Evolutionary conservation across 768 basidiomycete genomes (phyloP).

Genomic region (Amanita thiersii): DNA sequence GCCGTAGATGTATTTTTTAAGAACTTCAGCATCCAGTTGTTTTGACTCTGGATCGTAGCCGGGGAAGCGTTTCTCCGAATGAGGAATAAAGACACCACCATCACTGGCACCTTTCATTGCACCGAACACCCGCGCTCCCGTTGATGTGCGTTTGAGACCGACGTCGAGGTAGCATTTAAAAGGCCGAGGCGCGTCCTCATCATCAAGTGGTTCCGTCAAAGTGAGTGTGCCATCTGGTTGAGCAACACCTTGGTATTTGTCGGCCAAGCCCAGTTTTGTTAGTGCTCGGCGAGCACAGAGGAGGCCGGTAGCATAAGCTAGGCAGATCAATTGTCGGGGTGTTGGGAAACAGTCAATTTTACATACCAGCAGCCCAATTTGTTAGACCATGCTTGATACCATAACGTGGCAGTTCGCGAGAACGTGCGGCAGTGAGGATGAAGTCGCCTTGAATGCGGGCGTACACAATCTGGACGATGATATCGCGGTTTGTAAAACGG

Average conservation of each 20-base stretch:
- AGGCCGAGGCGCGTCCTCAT: slow-evolving; percentile 92
- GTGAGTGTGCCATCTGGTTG: slow-evolving; percentile 86
- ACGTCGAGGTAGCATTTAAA: slow-evolving; percentile 99
- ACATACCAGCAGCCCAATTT: slow-evolving; percentile 92
- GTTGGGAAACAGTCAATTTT: background rate
- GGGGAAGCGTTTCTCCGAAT: slow-evolving; percentile 97
- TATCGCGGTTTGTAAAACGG: slow-evolving; percentile 96
- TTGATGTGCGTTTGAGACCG: slow-evolving; percentile 95
- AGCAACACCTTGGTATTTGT: slow-evolving; percentile 92
- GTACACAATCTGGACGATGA: slow-evolving; percentile 93
- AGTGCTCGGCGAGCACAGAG: slow-evolving; percentile 92
- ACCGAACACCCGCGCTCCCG: slow-evolving; percentile 95
- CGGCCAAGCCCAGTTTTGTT: slow-evolving; percentile 90
- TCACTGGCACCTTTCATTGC: slow-evolving; percentile 98
- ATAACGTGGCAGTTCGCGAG: slow-evolving; percentile 88
- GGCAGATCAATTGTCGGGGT: background rate
- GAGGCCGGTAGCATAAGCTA: slow-evolving; percentile 97
- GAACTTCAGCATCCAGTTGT: slow-evolving; percentile 84
- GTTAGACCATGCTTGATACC: slow-evolving; percentile 98
- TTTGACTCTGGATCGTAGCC: slow-evolving; percentile 93
- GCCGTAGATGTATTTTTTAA: slow-evolving; percentile 97
- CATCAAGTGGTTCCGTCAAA: slow-evolving; percentile 80
- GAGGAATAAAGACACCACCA: slow-evolving; percentile 96
- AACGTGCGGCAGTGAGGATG: slow-evolving; percentile 80
- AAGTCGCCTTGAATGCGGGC: slow-evolving; percentile 98